These are phyloP conservation scores for Ephemerocybe angulata DNA, from an alignment of 768 basidiomycete species.

Conservation along the genomic window DNA sequence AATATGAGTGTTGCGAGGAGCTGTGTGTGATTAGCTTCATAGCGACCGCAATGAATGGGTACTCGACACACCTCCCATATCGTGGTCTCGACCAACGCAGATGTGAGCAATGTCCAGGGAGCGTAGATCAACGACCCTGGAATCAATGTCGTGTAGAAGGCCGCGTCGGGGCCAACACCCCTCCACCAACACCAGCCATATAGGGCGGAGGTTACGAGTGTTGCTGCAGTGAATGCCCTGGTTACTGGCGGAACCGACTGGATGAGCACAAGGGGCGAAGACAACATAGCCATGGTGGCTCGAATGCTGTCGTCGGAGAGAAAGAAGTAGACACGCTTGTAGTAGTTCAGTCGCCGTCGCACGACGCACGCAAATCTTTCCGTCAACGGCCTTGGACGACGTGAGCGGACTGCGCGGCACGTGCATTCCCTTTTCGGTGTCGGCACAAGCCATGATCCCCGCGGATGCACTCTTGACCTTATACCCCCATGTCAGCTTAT, in stretches of 20 bases:
- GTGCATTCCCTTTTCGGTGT: conserved; percentile 15
- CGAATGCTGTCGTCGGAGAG: conserved; percentile 11
- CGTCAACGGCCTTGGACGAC: not conserved
- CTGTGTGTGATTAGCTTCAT: conserved; percentile 37
- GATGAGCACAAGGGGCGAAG: conserved; percentile 65
- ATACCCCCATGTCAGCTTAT: conserved; percentile 71
- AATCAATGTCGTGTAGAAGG: conserved; percentile 72
- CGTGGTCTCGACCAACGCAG: conserved; percentile 80
- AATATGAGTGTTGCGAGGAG: conserved; percentile 71
- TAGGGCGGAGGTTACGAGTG: conserved; percentile 52
- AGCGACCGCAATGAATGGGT: not conserved
- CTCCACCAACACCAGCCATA: conserved; percentile 67
- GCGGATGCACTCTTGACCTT: conserved; percentile 13
- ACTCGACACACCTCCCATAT: conserved; percentile 69
- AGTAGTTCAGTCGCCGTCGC: not conserved
- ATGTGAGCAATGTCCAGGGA: conserved; percentile 94
- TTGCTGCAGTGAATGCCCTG: conserved; percentile 63
- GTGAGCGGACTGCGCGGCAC: conserved; percentile 14
- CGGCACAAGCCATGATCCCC: not conserved
- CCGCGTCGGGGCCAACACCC: conserved; percentile 33
- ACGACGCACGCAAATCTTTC: conserved; percentile 1
- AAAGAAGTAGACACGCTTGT: conserved; percentile 7
- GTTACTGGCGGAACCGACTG: conserved; percentile 78
- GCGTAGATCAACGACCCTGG: conserved; percentile 80
- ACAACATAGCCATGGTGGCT: conserved; percentile 66